These are phyloP conservation scores for Beauveria sp. DNA, from an alignment of 2,329 filamentous ascomycete genomes.

Conservation along the genomic window DNA sequence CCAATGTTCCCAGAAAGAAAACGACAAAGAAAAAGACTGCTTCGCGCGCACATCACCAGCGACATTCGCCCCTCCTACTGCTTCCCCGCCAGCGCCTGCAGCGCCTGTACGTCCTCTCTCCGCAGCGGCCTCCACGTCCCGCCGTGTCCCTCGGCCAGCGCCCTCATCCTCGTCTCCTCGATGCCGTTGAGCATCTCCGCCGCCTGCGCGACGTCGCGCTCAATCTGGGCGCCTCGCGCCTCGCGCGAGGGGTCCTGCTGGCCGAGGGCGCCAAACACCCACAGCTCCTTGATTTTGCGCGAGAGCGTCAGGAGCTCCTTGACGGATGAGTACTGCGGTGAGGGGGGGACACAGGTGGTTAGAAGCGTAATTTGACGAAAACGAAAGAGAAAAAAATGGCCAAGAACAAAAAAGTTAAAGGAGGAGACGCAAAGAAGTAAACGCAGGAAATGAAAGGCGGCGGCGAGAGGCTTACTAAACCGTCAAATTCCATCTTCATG, in stretches of 20 bases:
- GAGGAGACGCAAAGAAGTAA: neutral
- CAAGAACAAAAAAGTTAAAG: too few relatives aligned
- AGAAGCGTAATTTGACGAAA: neutral
- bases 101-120: conserved; percentile 11
- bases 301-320: conserved; percentile 37
- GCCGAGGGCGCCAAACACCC: conserved; percentile 36
- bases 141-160: conserved; percentile 27
- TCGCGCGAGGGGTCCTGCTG: conserved; percentile 27
- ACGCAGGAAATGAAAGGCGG: too few relatives aligned
- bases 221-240: conserved; percentile 28
- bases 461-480: conserved; percentile 23
- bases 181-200: conserved; percentile 26
- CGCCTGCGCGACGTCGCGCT: conserved; percentile 28
- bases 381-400: neutral
- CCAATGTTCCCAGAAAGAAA: neutral
- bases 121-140: conserved; percentile 28
- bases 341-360: rapidly evolving
- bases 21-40: too few relatives aligned
- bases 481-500: conserved; percentile 39
- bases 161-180: conserved; percentile 26
- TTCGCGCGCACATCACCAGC: too few relatives aligned
- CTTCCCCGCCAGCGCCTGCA: neutral
- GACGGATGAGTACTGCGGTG: conserved; percentile 31
- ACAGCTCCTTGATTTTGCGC: conserved; percentile 37
- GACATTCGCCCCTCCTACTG: neutral